Conservation (phyloP, 352 stramenopile genomes). For the Phytophthora pinifolia region DNA sequence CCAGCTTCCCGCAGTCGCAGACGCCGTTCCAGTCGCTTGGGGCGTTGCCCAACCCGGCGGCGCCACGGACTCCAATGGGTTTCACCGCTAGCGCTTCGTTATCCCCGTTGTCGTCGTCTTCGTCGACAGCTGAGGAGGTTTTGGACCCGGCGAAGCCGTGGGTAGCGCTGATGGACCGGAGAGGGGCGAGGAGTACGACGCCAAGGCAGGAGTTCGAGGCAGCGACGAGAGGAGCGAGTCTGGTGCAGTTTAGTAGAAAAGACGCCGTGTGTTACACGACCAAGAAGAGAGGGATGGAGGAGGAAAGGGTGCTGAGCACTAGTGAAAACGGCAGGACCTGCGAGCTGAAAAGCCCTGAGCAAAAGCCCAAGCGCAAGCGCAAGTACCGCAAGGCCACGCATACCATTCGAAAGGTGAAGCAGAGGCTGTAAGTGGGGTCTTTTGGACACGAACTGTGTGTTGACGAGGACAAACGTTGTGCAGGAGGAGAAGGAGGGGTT, state of each 20-base stretch:
- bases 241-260: constrained; percentile 7
- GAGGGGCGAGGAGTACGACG: neutral
- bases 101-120: constrained; percentile 19
- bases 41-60: constrained; percentile 4
- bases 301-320: neutral
- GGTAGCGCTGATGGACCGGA: constrained; percentile 21
- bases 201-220: neutral
- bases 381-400: constrained; percentile 37
- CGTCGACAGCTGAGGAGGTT: constrained; percentile 13
- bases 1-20: constrained; percentile 18
- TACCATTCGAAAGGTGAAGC: constrained; percentile 28
- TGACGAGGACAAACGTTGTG: neutral
- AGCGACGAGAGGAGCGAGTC: constrained; percentile 4
- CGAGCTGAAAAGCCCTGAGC: neutral
- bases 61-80: neutral
- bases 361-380: constrained; percentile 22
- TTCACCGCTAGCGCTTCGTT: constrained; percentile 14
- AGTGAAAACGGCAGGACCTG: constrained; percentile 4
- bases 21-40: constrained; percentile 9
- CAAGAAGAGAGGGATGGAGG: constrained; percentile 7
- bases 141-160: constrained; percentile 13
- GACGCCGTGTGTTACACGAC: constrained; percentile 1
- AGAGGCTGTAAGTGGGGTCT: neutral
- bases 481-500: constrained; percentile 36
- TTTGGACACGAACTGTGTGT: neutral